Evolutionary conservation across 164 flowering plant genomes (phyloP).

Genomic region (Annona squamosa): DNA sequence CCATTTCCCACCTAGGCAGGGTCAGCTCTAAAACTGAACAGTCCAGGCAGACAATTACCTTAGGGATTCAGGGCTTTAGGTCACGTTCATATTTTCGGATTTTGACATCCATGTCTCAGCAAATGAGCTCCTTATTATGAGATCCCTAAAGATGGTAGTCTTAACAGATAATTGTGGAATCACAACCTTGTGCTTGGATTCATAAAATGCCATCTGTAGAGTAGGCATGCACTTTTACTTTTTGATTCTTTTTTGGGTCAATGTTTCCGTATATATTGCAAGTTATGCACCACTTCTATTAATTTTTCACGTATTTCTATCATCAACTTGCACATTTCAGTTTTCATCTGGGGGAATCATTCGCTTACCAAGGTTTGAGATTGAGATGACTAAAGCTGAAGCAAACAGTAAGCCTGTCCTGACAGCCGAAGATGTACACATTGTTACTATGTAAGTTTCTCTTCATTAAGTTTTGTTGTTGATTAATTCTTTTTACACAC

Average conservation of each 20-base stretch:
- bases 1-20: too few relatives aligned
- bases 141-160: too few relatives aligned
- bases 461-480: background rate
- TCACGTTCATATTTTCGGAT: background rate
- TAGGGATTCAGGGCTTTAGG: background rate
- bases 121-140: too few relatives aligned
- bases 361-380: slow-evolving; percentile 92
- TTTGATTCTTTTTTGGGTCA: background rate
- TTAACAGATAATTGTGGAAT: too few relatives aligned
- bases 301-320: background rate
- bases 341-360: slow-evolving; percentile 84
- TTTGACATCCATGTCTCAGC: too few relatives aligned
- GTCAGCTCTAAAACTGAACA: background rate
- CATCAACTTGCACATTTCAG: slow-evolving; percentile 30
- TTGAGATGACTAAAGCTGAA: slow-evolving; percentile 85
- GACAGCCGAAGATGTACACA: slow-evolving; percentile 74
- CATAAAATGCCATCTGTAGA: background rate
- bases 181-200: too few relatives aligned
- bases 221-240: background rate
- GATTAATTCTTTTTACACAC: slow-evolving; percentile 4
- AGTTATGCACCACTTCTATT: background rate
- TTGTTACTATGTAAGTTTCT: slow-evolving; percentile 67
- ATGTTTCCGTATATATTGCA: background rate
- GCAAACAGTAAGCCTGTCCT: slow-evolving; percentile 81
- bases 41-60: background rate